Percentiles rank a stretch among this genome's conserved stretches.
phyloP scores from a whole-genome alignment of 2,329 filamentous ascomycete species.

The Apiospora phragmitis region DNA sequence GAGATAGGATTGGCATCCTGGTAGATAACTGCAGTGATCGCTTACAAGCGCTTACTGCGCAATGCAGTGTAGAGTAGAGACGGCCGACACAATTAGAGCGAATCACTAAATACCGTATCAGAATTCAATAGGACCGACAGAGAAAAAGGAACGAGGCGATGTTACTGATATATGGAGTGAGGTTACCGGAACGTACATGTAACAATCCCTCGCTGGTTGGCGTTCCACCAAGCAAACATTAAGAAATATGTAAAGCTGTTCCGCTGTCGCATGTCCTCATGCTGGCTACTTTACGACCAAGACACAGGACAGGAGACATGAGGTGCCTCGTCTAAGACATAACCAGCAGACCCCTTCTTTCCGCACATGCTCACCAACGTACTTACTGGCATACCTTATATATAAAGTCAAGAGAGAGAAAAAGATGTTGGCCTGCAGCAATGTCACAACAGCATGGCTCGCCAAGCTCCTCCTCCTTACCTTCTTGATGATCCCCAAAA shows the following conservation, averaged over 20 bases:
- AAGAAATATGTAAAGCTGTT: neutral
- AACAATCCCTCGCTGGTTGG: neutral
- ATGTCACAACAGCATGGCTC: neutral
- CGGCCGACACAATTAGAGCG: neutral
- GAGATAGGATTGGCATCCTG: neutral
- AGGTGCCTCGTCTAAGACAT: neutral
- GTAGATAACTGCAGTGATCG: neutral
- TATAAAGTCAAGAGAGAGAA: neutral
- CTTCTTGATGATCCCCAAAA: neutral
- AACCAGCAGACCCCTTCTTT: constrained; percentile 21
- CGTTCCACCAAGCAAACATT: neutral
- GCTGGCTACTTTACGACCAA: neutral
- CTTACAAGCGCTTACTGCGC: neutral
- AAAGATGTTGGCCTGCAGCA: neutral
- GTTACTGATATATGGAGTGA: neutral
- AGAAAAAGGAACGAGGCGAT: neutral
- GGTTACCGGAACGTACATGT: neutral
- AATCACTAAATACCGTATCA: neutral
- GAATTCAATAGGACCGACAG: neutral
- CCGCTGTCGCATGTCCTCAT: neutral
- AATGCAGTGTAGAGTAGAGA: neutral
- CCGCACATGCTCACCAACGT: constrained; percentile 12
- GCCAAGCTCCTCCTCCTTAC: neutral
- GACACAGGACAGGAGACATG: neutral
- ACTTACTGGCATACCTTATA: neutral